Conservation (phyloP, 2,329 filamentous ascomycete species). For the Talaromyces sp. region DNA sequence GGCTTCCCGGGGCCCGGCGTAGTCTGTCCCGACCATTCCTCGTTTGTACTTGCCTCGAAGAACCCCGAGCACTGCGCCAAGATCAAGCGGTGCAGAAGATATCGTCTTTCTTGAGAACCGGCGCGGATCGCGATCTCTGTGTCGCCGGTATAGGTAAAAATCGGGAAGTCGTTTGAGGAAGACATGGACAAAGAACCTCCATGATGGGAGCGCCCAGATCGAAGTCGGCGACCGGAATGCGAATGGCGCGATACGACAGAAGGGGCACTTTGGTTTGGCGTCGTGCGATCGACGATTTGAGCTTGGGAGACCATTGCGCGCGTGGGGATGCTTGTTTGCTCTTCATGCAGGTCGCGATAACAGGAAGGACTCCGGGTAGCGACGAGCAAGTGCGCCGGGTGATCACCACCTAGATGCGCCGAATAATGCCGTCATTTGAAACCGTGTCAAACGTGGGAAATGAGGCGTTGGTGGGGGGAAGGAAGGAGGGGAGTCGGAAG, state of each 20-base stretch:
- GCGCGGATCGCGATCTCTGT: conserved; percentile 82
- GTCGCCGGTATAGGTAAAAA: conserved; percentile 88
- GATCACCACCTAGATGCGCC: conserved; percentile 20
- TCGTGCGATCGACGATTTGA: conserved; percentile 54
- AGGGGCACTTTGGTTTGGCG: conserved; percentile 62
- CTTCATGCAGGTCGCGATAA: not conserved
- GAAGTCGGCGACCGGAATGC: conserved; percentile 64
- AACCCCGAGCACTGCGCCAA: conserved; percentile 89
- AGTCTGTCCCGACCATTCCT: conserved; percentile 67
- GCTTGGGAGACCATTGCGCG: conserved; percentile 45
- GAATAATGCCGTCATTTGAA: conserved; percentile 14
- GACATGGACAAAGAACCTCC: conserved; percentile 66
- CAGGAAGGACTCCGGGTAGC: not conserved
- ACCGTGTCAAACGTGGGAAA: conserved; percentile 1
- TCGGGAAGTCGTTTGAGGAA: conserved; percentile 86
- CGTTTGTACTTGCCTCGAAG: conserved; percentile 78
- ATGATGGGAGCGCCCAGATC: conserved; percentile 79
- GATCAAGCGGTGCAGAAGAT: conserved; percentile 84
- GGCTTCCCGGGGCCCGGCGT: conserved; percentile 50
- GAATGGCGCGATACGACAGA: conserved; percentile 67
- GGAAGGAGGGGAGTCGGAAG: not conserved
- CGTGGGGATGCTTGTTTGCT: not conserved
- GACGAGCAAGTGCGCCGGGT: conserved; percentile 4
- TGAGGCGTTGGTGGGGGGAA: not conserved
- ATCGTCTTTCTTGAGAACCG: conserved; percentile 73